phyloP scores from a whole-genome alignment of 345 rosid species.

The Rhizophora mangle region DNA sequence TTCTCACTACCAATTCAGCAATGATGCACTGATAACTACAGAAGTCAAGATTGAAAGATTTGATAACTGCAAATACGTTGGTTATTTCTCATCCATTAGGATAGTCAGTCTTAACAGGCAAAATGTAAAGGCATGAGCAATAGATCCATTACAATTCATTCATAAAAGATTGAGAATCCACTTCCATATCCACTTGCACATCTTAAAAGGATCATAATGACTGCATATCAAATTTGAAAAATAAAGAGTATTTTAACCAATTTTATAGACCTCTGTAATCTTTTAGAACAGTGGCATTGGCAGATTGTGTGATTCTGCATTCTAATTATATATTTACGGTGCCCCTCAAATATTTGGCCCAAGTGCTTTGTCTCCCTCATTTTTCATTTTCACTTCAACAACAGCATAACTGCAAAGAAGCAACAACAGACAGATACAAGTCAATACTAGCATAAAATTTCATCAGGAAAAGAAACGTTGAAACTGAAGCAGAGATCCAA shows the following conservation, averaged over 20 bases:
- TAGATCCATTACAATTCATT: no score
- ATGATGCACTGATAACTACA: no score
- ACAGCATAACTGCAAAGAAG: constrained; percentile 55
- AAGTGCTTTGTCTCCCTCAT: no score
- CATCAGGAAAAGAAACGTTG: neutral
- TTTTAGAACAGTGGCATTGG: constrained; percentile 55
- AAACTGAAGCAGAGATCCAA: neutral
- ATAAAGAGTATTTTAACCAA: constrained; percentile 6
- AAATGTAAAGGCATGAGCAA: no score
- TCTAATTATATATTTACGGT: constrained; percentile 45
- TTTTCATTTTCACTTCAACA: constrained; percentile 73
- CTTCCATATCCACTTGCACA: no score
- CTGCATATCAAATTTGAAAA: neutral
- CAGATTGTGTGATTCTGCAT: constrained; percentile 68
- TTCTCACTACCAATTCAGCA: no score
- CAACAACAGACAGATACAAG: neutral
- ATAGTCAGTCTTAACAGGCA: no score
- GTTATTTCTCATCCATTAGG: no score
- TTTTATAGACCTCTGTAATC: constrained; percentile 58
- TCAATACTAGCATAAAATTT: neutral
- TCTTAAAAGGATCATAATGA: neutral
- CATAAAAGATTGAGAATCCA: no score
- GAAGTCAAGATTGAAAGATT: no score
- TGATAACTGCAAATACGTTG: no score
- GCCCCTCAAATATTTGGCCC: constrained; percentile 64